These are phyloP conservation scores for Suillus bovinus DNA, from an alignment of 768 basidiomycete species.

Conservation along the genomic window DNA sequence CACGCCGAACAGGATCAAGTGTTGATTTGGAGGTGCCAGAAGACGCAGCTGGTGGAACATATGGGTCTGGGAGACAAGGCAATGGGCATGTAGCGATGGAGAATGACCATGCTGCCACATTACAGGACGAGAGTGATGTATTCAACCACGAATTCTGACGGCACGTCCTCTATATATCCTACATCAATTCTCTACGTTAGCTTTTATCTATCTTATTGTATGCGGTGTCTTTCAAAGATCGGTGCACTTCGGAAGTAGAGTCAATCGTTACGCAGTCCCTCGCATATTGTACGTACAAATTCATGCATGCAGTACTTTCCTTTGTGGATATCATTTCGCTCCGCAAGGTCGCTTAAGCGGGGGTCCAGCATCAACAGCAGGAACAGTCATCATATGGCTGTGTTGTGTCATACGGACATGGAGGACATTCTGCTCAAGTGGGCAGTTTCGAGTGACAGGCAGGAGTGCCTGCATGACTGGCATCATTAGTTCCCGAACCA, in stretches of 20 bases:
- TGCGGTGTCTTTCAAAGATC: background rate
- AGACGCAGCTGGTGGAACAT: constrained; percentile 69
- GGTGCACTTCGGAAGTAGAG: background rate
- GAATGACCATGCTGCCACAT: constrained; percentile 13
- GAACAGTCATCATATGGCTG: too few species aligned
- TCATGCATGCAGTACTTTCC: background rate
- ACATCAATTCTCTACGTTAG: background rate
- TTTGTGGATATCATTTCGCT: background rate
- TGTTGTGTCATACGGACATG: too few species aligned
- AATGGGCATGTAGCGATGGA: constrained; percentile 18
- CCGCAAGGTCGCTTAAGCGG: too few species aligned
- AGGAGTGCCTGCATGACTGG: too few species aligned
- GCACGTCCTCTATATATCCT: background rate
- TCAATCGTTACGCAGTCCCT: background rate
- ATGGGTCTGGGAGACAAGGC: constrained; percentile 37
- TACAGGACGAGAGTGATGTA: constrained; percentile 41
- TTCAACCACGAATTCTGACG: constrained; percentile 67
- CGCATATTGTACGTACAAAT: background rate
- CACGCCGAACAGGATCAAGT: constrained; percentile 35
- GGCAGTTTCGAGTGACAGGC: too few species aligned
- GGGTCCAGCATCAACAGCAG: too few species aligned
- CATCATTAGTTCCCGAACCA: constrained; percentile 18
- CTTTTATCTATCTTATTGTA: background rate
- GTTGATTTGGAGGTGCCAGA: constrained; percentile 58
- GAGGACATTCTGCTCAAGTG: too few species aligned